Conservation (phyloP, 2,329 filamentous ascomycete genomes). For the Diaporthe australafricana region DNA sequence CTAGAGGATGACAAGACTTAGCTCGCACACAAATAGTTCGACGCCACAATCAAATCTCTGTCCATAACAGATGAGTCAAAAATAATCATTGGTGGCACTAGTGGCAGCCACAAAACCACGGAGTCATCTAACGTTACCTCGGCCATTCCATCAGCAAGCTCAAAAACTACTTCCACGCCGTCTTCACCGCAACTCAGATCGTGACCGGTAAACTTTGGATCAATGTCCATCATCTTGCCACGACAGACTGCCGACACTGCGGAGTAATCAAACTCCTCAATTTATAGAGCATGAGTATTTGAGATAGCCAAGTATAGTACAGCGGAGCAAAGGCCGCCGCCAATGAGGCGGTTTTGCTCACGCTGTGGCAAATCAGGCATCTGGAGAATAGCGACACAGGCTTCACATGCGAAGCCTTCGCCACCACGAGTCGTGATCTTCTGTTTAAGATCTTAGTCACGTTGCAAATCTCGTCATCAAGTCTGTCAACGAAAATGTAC, state of each 20-base stretch:
- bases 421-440: conserved; percentile 88
- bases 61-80: too few species aligned
- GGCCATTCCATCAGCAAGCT: conserved; percentile 86
- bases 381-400: conserved; percentile 89
- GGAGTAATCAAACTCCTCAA: conserved; percentile 82
- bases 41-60: too few species aligned
- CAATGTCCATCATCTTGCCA: conserved; percentile 77
- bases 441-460: conserved; percentile 80
- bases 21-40: too few species aligned
- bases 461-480: conserved; percentile 81
- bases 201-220: conserved; percentile 80
- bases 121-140: conserved; percentile 77
- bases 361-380: conserved; percentile 83
- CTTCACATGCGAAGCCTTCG: conserved; percentile 89
- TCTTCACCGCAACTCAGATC: conserved; percentile 78
- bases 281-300: conserved; percentile 78
- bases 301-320: conserved; percentile 77
- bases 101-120: conserved; percentile 72
- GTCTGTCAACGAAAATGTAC: conserved; percentile 80
- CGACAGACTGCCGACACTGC: conserved; percentile 79
- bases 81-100: conserved; percentile 84
- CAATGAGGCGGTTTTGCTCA: conserved; percentile 96
- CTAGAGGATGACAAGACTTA: too few species aligned
- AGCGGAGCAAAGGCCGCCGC: conserved; percentile 75
- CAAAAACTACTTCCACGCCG: conserved; percentile 77